Evolutionary conservation across 83 land plant genomes (phyloP).

Genomic region (Picea engelmannii): DNA sequence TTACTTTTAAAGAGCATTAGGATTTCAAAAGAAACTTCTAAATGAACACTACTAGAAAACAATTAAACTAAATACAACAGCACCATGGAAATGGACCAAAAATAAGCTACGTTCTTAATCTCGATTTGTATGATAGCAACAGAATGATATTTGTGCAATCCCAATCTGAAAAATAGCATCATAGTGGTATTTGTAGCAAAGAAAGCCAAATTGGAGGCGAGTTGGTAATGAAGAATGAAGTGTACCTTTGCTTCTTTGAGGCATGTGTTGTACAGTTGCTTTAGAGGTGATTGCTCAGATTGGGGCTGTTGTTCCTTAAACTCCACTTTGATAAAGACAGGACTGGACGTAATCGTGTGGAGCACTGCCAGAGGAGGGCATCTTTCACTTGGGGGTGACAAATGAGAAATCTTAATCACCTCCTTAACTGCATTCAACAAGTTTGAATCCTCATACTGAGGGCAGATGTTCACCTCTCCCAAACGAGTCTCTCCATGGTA

Average conservation of each 20-base stretch:
- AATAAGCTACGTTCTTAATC: background rate
- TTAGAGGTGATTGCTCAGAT: slow-evolving; percentile 38
- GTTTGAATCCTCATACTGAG: slow-evolving; percentile 24
- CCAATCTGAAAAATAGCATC: too few relatives aligned
- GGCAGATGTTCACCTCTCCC: slow-evolving; percentile 61
- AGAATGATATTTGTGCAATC: too few relatives aligned
- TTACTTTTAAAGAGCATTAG: background rate
- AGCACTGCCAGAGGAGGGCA: slow-evolving; percentile 91
- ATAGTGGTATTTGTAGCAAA: background rate
- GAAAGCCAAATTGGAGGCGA: slow-evolving; percentile 9
- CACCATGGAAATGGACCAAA: background rate
- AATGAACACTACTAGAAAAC: background rate
- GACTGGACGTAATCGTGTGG: slow-evolving; percentile 61
- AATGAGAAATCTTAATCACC: slow-evolving; percentile 61
- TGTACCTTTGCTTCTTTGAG: slow-evolving; percentile 70
- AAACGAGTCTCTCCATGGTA: slow-evolving; percentile 46
- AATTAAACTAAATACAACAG: background rate
- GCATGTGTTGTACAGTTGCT: slow-evolving; percentile 64
- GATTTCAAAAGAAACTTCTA: background rate
- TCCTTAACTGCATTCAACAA: slow-evolving; percentile 23
- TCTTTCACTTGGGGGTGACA: slow-evolving; percentile 78
- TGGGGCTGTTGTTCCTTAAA: slow-evolving; percentile 25
- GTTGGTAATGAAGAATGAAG: background rate
- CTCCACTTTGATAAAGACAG: slow-evolving; percentile 79
- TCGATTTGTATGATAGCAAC: background rate